Conservation (phyloP, 352 stramenopile genomes). For the Pythium aquatile region DNA sequence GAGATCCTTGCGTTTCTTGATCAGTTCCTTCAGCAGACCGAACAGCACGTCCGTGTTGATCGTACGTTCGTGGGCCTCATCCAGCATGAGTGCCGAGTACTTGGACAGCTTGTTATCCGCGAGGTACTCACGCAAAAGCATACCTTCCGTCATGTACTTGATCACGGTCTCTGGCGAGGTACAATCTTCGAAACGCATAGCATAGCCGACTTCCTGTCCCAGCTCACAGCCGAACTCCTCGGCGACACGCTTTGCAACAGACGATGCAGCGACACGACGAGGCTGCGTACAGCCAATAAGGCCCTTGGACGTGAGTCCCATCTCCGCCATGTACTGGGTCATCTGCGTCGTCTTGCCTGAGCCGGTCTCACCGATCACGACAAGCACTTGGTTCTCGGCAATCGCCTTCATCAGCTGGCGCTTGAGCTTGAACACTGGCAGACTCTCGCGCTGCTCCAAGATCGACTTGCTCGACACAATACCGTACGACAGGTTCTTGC, state of each 20-base stretch:
- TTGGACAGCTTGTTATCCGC: slow-evolving; percentile 95
- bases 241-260: slow-evolving; percentile 96
- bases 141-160: slow-evolving; percentile 99
- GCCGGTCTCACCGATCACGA: slow-evolving; percentile 99
- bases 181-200: slow-evolving; percentile 89
- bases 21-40: slow-evolving; percentile 90
- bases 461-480: slow-evolving; percentile 95
- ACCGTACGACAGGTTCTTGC: slow-evolving; percentile 96
- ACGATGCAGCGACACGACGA: slow-evolving; percentile 96
- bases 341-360: slow-evolving; percentile 99
- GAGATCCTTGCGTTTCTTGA: slow-evolving; percentile 83
- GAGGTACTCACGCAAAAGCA: slow-evolving; percentile 99
- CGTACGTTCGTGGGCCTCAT: slow-evolving; percentile 98
- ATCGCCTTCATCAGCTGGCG: slow-evolving; percentile 94
- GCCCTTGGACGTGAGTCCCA: slow-evolving; percentile 94
- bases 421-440: slow-evolving; percentile 98
- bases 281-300: slow-evolving; percentile 99
- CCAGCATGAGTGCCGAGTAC: slow-evolving; percentile 96
- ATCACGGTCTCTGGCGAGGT: slow-evolving; percentile 94
- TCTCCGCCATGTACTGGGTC: slow-evolving; percentile 99
- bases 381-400: slow-evolving; percentile 93
- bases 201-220: slow-evolving; percentile 93
- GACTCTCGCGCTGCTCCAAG: slow-evolving; percentile 95
- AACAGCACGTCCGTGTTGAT: slow-evolving; percentile 99
- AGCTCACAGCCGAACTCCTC: slow-evolving; percentile 95